Conservation (phyloP, 2,329 filamentous ascomycete species). For the Elsinoe fawcettii region DNA sequence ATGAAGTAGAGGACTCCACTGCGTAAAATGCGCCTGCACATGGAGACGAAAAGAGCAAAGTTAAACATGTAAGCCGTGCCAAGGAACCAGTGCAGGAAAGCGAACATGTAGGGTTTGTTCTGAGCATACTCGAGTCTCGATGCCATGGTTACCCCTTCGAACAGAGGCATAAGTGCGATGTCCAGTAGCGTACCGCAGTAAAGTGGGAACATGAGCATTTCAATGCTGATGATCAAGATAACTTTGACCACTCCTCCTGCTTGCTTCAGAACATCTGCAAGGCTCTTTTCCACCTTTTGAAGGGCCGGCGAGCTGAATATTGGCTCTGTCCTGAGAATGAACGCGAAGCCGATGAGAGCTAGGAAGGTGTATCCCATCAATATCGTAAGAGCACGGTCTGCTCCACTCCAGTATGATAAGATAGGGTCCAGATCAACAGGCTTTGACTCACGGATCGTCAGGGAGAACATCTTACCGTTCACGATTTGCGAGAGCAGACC, state of each 20-base stretch:
- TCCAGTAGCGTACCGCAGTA: conserved; percentile 93
- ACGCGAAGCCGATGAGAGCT: conserved; percentile 65
- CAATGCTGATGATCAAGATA: conserved; percentile 95
- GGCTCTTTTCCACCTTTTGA: conserved; percentile 58
- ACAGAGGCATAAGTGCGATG: conserved; percentile 78
- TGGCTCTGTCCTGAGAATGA: conserved; percentile 65
- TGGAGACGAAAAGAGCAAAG: conserved; percentile 95
- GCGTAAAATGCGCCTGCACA: conserved; percentile 97
- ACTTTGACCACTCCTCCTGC: conserved; percentile 97
- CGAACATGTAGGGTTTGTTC: conserved; percentile 74
- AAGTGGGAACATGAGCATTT: conserved; percentile 94
- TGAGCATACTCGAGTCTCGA: conserved; percentile 72
- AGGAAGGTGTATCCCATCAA: conserved; percentile 73
- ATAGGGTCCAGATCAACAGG: conserved; percentile 29
- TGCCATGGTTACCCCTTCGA: conserved; percentile 68
- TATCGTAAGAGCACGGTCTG: conserved; percentile 63
- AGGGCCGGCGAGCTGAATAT: conserved; percentile 54
- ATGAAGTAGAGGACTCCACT: conserved; percentile 96
- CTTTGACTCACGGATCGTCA: conserved; percentile 15
- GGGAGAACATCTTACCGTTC: conserved; percentile 16
- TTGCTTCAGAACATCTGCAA: conserved; percentile 81
- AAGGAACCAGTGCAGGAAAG: conserved; percentile 98
- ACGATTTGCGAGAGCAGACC: not conserved
- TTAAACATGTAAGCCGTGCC: conserved; percentile 99
- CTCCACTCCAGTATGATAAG: conserved; percentile 38